Conservation (phyloP, 129 eudicot species). For the Calendula officinalis region DNA sequence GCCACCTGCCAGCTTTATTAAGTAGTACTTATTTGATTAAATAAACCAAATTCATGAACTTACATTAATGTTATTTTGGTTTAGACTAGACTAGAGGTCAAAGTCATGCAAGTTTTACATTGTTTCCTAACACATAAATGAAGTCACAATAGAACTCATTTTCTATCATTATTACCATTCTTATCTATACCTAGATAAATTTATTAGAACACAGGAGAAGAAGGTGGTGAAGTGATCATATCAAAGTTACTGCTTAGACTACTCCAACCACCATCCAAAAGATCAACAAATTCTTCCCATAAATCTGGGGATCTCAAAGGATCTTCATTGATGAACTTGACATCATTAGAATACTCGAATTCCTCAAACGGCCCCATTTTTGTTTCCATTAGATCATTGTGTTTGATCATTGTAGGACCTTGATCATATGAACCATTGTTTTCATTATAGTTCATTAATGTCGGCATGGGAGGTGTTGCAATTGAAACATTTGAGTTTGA, state of each 20-base stretch:
- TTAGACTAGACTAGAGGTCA: conserved; percentile 12
- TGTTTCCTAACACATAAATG: conserved; percentile 23
- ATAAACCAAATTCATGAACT: conserved; percentile 19
- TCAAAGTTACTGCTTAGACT: conserved; percentile 29
- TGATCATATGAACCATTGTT: conserved; percentile 26
- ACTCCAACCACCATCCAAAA: conserved; percentile 42
- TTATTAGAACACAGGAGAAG: conserved; percentile 37
- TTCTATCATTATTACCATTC: conserved; percentile 5
- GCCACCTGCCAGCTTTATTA: conserved; percentile 4
- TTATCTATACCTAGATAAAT: not conserved
- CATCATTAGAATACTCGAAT: conserved; percentile 19
- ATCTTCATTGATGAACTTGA: conserved; percentile 14
- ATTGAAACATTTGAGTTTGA: conserved; percentile 46
- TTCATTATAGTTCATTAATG: conserved; percentile 1
- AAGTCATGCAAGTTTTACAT: conserved; percentile 1
- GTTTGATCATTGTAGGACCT: conserved; percentile 18
- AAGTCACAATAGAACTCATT: conserved; percentile 16
- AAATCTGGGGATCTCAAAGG: conserved; percentile 39
- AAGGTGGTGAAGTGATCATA: conserved; percentile 33
- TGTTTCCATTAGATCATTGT: conserved; percentile 6
- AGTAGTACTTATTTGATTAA: not conserved
- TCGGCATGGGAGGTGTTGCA: conserved; percentile 5
- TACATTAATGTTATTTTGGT: not conserved
- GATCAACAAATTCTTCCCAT: conserved; percentile 42
- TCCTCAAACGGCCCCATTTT: conserved; percentile 25